phyloP scores from a whole-genome alignment of 495 filamentous ascomycete species.

The Cryomyces antarcticus region DNA sequence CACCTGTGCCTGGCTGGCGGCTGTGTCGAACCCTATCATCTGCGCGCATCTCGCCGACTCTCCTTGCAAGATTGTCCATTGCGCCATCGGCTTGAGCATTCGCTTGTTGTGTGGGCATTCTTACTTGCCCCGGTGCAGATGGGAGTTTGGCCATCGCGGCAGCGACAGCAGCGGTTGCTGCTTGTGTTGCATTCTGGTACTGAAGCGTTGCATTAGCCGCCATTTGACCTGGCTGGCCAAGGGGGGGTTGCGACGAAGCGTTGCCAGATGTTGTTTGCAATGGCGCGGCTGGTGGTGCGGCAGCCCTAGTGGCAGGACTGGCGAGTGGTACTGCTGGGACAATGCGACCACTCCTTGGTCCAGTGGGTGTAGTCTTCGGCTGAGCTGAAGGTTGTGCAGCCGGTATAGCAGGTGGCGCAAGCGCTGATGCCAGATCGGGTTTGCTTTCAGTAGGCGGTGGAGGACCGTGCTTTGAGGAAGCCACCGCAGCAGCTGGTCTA shows the following conservation, averaged over 20 bases:
- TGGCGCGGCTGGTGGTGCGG: constrained; percentile 3
- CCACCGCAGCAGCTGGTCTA: constrained; percentile 5
- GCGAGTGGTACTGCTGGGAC: constrained; percentile 36
- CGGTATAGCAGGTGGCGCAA: constrained; percentile 13
- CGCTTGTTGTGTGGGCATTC: constrained; percentile 8
- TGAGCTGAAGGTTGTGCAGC: constrained; percentile 9
- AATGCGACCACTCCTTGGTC: constrained; percentile 50
- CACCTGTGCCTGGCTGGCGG: constrained; percentile 11
- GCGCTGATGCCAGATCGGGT: constrained; percentile 17
- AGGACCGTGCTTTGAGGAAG: constrained; percentile 12
- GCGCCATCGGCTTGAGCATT: constrained; percentile 21
- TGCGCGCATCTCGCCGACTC: constrained; percentile 73
- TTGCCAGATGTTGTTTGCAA: constrained; percentile 7
- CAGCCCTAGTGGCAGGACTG: constrained; percentile 5
- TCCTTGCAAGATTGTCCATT: constrained; percentile 61
- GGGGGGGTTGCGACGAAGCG: constrained; percentile 11
- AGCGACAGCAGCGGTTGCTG: constrained; percentile 69
- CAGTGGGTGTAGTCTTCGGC: constrained; percentile 31
- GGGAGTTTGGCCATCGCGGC: constrained; percentile 72
- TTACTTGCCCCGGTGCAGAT: constrained; percentile 23
- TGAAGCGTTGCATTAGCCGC: constrained; percentile 7
- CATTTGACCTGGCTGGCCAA: constrained; percentile 9
- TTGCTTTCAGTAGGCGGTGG: constrained; percentile 24
- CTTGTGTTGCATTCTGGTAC: constrained; percentile 56
- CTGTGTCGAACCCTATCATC: constrained; percentile 25